phyloP scores from a whole-genome alignment of 2,329 filamentous ascomycete genomes.

The Xylaria sp. region DNA sequence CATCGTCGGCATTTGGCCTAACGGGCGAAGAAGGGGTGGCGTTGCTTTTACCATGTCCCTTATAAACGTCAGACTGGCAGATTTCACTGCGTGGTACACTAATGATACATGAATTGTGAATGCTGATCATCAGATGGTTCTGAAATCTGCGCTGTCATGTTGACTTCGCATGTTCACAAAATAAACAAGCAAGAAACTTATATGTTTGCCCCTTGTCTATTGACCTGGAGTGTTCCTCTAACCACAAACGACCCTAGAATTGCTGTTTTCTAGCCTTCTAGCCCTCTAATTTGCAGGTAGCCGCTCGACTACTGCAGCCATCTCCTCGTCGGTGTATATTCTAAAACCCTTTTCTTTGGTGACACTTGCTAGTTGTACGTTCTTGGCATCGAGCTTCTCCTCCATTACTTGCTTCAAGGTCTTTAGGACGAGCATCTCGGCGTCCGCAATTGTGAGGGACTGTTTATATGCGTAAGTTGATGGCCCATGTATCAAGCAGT shows the following conservation, averaged over 20 bases:
- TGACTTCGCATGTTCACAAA: constrained; percentile 24
- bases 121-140: constrained; percentile 16
- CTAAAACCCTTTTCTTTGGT: constrained; percentile 98
- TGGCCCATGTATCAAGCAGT: neutral
- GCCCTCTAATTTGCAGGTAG: constrained; percentile 71
- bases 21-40: neutral
- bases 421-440: constrained; percentile 95
- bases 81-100: constrained; percentile 25
- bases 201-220: constrained; percentile 32
- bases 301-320: constrained; percentile 90
- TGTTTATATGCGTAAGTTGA: constrained; percentile 47
- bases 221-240: constrained; percentile 29
- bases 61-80: constrained; percentile 15
- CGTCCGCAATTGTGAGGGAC: constrained; percentile 91
- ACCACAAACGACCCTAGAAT: constrained; percentile 17
- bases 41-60: neutral
- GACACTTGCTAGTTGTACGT: constrained; percentile 96
- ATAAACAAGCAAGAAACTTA: constrained; percentile 17
- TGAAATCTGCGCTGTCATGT: constrained; percentile 7
- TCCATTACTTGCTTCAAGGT: constrained; percentile 99
- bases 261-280: constrained; percentile 10
- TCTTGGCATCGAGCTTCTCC: constrained; percentile 98
- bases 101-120: constrained; percentile 27
- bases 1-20: constrained; percentile 6
- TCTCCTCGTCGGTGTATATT: constrained; percentile 98